These are phyloP conservation scores for Solanum dulcamara DNA, from an alignment of 257 asterid genomes.

Conservation along the genomic window DNA sequence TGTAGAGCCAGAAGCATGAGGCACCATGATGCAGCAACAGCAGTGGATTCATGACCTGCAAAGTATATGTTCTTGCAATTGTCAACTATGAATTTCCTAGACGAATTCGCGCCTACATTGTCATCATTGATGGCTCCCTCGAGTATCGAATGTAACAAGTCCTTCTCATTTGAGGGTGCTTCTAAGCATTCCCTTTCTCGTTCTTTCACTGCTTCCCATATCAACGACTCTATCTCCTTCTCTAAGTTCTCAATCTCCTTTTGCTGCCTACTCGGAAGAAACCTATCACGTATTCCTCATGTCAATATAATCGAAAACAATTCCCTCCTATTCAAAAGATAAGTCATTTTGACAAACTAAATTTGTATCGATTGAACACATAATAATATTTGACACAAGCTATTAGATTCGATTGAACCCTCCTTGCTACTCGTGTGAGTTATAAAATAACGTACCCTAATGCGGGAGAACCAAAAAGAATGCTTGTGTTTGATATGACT, in stretches of 20 bases:
- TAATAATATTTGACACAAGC: background rate
- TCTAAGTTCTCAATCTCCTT: constrained; percentile 44
- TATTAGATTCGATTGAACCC: background rate
- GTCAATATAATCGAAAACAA: background rate
- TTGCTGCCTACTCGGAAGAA: constrained; percentile 28
- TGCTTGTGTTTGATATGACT: constrained; percentile 38
- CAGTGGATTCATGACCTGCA: constrained; percentile 86
- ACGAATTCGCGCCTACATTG: constrained; percentile 29
- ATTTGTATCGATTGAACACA: background rate
- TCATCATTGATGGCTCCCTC: constrained; percentile 48
- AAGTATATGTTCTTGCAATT: constrained; percentile 87
- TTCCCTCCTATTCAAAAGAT: no score
- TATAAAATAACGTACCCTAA: constrained; percentile 26
- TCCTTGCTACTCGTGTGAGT: background rate
- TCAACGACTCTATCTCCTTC: constrained; percentile 55
- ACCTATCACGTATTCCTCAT: constrained; percentile 7
- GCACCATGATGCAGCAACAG: constrained; percentile 85
- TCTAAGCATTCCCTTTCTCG: constrained; percentile 24
- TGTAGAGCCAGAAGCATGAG: constrained; percentile 67
- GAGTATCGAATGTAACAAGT: constrained; percentile 52
- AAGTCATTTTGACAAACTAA: background rate
- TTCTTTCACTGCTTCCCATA: constrained; percentile 59
- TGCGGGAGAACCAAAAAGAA: constrained; percentile 45
- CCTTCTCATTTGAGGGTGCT: constrained; percentile 29
- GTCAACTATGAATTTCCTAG: constrained; percentile 66